Evolutionary conservation across 2,329 filamentous ascomycete genomes (phyloP), one percentile per base, ranked within the genome.

Genomic region (Alternaria sp.): DNA sequence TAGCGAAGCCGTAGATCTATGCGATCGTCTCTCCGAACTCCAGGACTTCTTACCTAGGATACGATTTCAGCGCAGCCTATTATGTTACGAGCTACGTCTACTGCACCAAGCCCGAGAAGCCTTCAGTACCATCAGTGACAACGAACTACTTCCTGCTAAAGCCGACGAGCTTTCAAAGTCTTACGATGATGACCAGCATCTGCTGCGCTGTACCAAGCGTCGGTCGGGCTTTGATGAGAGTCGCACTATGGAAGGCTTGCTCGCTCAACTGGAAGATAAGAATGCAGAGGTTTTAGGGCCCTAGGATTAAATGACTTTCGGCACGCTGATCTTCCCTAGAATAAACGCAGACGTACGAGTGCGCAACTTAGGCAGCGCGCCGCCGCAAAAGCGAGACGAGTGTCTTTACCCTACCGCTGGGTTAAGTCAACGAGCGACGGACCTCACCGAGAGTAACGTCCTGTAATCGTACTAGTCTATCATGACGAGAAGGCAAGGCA

Each of bases 211-310:
- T 34, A 36, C 48, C 4, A 66, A 68, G 28, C 69, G 69, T 25
- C 68, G 74, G 16, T 66, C 70, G 9, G 74, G 68, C 11, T 77
- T 77, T 50, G 74, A 77, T 43, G 74, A 74, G 25, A 66, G 61
- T 9, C 67, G 74, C 14, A 65, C 62, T 4, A 54, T 65, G 10
- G 67, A 72, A 36, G 66, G 62, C 10, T 40, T 69, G 10, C 44
- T 74, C 3, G 61, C 59, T 7, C 62, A 69, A n/a, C 30, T 74
- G 8, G 60, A 65, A 18, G 62, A 65, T 16, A 62, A 61, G 14
- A 53, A 46, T 16, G 49, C 50, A 28, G 61, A 67, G 32, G 70
- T 72, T 22, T 12, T 25, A 0, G 18, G 16, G 22, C n/a, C 32
- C 16, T 16, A 14, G 3, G 1, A n/a, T 12, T 12, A 8, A 8